A percentile compares a stretch with the other conserved stretches of the same genome.
Evolutionary conservation across 139 green algal species (phyloP).

Genomic region (Volvox africanus): DNA sequence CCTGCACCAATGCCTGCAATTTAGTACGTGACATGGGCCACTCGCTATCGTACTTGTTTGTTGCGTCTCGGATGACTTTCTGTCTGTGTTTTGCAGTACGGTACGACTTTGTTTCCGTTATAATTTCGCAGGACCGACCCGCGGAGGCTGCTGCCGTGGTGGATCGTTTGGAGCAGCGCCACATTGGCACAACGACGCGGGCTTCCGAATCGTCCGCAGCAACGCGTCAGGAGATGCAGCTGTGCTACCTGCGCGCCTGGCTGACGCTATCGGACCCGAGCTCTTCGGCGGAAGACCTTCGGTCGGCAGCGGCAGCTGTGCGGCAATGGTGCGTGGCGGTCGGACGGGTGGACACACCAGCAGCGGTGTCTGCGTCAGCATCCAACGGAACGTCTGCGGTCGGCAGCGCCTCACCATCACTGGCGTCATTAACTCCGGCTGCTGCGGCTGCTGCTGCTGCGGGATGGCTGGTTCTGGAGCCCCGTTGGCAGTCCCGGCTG

Average conservation of each 20-base stretch:
- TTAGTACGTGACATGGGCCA: no score
- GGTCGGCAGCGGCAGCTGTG: not conserved
- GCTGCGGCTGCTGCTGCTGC: not conserved
- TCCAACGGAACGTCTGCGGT: no score
- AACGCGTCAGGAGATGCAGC: not conserved
- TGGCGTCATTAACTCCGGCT: no score
- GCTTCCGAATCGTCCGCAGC: not conserved
- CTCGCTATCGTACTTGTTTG: no score
- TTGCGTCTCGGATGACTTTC: no score
- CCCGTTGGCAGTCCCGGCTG: not conserved
- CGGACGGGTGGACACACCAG: not conserved
- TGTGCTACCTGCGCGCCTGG: conserved; percentile 33
- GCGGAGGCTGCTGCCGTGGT: not conserved
- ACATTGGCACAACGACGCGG: no score
- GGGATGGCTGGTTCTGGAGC: not conserved
- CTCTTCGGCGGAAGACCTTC: not conserved
- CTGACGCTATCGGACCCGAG: conserved; percentile 7
- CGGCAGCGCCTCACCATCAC: no score
- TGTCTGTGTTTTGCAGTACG: no score
- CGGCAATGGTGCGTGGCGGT: not conserved
- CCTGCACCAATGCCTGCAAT: not conserved
- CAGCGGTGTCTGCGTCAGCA: not conserved
- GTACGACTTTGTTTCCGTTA: no score
- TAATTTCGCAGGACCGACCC: conserved; percentile 8
- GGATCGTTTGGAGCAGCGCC: not conserved